phyloP scores from a whole-genome alignment of 2,329 filamentous ascomycete species.

The Alternaria infectoria region DNA sequence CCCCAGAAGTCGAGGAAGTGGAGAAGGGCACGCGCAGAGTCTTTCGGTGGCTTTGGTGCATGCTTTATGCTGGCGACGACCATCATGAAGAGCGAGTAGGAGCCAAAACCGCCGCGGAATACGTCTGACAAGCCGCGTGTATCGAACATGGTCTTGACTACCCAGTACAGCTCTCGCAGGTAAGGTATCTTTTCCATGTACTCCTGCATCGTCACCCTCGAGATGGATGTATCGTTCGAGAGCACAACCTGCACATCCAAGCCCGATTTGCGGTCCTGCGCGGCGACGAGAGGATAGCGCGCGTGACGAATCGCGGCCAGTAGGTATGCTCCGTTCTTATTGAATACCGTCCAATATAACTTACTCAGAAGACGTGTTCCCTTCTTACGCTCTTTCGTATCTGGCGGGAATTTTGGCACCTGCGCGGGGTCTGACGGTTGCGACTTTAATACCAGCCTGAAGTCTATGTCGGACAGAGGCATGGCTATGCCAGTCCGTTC shows the following conservation, averaged over 20 bases:
- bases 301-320: conserved; percentile 31
- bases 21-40: conserved; percentile 54
- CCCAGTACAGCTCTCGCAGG: conserved; percentile 57
- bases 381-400: conserved; percentile 6
- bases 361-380: conserved; percentile 5
- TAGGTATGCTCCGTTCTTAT: conserved; percentile 14
- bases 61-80: conserved; percentile 61
- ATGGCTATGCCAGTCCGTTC: conserved; percentile 59
- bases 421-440: conserved; percentile 2
- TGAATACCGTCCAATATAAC: conserved; percentile 7
- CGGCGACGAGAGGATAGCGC: conserved; percentile 50
- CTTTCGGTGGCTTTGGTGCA: conserved; percentile 39
- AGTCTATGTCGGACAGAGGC: conserved; percentile 62
- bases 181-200: conserved; percentile 59
- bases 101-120: conserved; percentile 57
- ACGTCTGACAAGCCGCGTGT: conserved; percentile 58
- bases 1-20: conserved; percentile 59
- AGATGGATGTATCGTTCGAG: conserved; percentile 48
- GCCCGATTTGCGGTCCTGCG: conserved; percentile 56
- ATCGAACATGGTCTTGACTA: conserved; percentile 59
- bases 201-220: conserved; percentile 52
- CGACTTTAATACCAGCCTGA: conserved; percentile 44
- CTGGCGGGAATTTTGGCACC: conserved; percentile 21
- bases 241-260: conserved; percentile 61
- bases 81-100: conserved; percentile 64